Percentiles rank a stretch among this genome's conserved stretches.
Conservation (phyloP, 73 alveolate genomes). For the Paramecium tetraurelia region DNA sequence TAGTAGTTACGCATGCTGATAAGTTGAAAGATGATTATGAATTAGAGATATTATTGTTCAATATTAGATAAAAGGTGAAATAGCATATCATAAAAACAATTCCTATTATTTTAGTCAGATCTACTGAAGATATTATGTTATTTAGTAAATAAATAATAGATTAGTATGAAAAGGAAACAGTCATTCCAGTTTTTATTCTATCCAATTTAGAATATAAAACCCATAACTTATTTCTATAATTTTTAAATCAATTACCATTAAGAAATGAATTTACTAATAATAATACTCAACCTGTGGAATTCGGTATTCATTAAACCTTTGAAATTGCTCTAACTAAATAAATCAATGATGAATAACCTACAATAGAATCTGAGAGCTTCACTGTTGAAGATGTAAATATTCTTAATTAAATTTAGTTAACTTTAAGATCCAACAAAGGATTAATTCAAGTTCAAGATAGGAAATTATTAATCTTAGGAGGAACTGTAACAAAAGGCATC, state of each 20-base stretch:
- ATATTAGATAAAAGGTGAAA: conserved; percentile 47
- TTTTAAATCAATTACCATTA: conserved; percentile 81
- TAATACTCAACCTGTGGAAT: conserved; percentile 76
- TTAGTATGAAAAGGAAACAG: conserved; percentile 66
- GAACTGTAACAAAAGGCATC: conserved; percentile 88
- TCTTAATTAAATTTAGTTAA: neutral
- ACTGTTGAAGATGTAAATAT: neutral
- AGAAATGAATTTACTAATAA: conserved; percentile 57
- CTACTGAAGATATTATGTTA: conserved; percentile 82
- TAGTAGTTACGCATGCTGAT: conserved; percentile 88
- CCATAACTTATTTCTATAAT: conserved; percentile 72
- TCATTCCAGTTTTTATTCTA: conserved; percentile 79
- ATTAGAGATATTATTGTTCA: conserved; percentile 22
- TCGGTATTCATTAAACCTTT: conserved; percentile 80
- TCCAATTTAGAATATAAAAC: conserved; percentile 75
- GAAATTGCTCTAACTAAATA: conserved; percentile 66
- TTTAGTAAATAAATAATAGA: conserved; percentile 68
- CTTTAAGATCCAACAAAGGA: neutral
- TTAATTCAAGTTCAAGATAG: neutral
- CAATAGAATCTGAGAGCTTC: neutral
- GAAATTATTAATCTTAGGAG: conserved; percentile 68
- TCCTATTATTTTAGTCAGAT: conserved; percentile 61
- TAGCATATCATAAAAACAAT: conserved; percentile 30
- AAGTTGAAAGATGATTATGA: conserved; percentile 53
- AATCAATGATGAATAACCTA: neutral